Base-by-base conservation (phyloP, 164 flowering plant species). In the Echeveria elegans region DNA sequence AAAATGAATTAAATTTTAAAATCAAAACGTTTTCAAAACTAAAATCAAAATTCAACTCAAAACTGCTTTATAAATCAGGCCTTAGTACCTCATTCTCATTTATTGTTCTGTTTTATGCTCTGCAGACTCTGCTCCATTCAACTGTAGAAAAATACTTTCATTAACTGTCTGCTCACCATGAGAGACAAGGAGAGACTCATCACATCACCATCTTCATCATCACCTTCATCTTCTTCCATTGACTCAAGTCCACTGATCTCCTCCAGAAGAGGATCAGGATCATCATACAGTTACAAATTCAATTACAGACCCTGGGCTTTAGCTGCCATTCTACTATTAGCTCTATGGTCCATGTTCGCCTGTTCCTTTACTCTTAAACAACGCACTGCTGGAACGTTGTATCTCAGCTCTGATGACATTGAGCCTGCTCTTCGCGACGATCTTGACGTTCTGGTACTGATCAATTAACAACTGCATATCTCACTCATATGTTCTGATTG, bases 311-410 rank as follows among this genome's bases (percentile, higher is more conserved):
- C 81, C 45, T 83, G 85, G 85, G 82, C 70, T 2, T 53, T 85
- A 41, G 74, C 72, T 2, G 89, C 80, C 0, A 74, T 81, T 63
- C 67, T 75, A 2, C 63, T 83, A 1, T 79, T 85, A 0, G 89
- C 87, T 2, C 66, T 83, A 29, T 83, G 89, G 85, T 80, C 89
- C 59, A 77, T 85, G 82, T 71, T 85, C 70, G 80, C 85, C 40
- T 81, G 85, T 68, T 67, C 89, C 50, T 77, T 85, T 32, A 77
- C 85, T 40, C 87, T 85, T 48, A 77, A 73, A 52, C 78, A 77
- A n/a, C n/a, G n/a, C 79, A 80, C 87, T 40, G 69, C 81, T 59
- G 76, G 76, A 0, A 63, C 70, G 69, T 78, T 76, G 24, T 40
- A 67, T 30, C 74, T 18, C 29, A 16, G 67, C 63, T 63, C 79